Conservation (phyloP, 768 basidiomycete species). For the Boletus subparvulus region DNA sequence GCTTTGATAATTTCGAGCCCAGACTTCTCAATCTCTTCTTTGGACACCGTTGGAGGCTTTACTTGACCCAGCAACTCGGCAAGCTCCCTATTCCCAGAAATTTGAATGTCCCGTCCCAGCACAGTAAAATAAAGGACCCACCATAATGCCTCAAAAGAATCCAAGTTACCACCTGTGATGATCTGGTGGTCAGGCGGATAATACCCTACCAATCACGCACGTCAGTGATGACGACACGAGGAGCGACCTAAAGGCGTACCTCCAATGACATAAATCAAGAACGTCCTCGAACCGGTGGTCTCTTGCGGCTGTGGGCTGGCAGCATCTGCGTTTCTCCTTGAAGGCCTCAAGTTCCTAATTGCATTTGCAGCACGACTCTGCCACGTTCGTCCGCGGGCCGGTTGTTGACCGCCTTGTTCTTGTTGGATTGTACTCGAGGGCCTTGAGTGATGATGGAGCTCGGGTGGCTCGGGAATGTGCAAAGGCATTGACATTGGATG, state of each 20-base stretch:
- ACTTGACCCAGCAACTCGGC: constrained; percentile 80
- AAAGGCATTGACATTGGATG: constrained; percentile 25
- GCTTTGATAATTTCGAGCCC: constrained; percentile 76
- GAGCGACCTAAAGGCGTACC: constrained; percentile 40
- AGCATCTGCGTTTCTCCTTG: constrained; percentile 25
- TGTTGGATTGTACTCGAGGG: constrained; percentile 10
- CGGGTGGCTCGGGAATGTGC: constrained; percentile 29
- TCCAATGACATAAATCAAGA: constrained; percentile 89
- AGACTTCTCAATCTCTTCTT: constrained; percentile 82
- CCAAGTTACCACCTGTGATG: constrained; percentile 74
- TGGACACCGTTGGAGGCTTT: constrained; percentile 79
- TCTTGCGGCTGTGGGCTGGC: constrained; percentile 24
- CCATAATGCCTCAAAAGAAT: constrained; percentile 80
- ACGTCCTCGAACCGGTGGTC: constrained; percentile 50
- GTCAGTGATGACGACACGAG: neutral
- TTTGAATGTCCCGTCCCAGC: neutral
- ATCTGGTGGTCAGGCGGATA: constrained; percentile 90
- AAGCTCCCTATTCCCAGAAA: constrained; percentile 54
- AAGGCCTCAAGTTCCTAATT: constrained; percentile 52
- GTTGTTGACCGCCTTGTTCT: constrained; percentile 18
- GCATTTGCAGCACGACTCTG: constrained; percentile 64
- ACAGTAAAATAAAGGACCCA: constrained; percentile 35
- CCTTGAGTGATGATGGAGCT: constrained; percentile 17
- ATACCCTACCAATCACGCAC: constrained; percentile 54
- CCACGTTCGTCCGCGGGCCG: constrained; percentile 46